Evolutionary conservation across 306 rosid species (phyloP), one percentile per base, ranked within the genome.

Genomic region (Begonia fuchsioides): DNA sequence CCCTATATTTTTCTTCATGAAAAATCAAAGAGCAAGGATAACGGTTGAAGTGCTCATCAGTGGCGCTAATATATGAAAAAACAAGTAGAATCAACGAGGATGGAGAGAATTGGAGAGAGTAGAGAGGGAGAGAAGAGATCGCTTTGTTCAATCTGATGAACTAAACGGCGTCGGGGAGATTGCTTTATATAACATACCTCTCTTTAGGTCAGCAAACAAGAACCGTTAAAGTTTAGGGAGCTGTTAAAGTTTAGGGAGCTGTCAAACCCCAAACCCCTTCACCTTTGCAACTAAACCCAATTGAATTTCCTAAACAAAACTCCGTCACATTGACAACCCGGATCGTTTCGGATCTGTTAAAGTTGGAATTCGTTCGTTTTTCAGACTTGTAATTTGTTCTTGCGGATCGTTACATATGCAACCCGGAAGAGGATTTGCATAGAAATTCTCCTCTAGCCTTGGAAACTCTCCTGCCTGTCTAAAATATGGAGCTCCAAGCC

Each of bases 381-480:
- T 76, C 52, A 18, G 54, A 14, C 55, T 65, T 19, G 65, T 49
- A 15, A 61, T 59, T 18, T 15, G 58, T 53, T 77, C 82, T 48
- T 44, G 66, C 46, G 82, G 45, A 61, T 54, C 75, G 78, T 79
- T 70, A 57, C 99, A 92, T 13, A 92, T 60, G 40, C 99, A 92
- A 57, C 93, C 99, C 3, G 96, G 99, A 50, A 73, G 72, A 18
- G 99, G 99, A 56, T 92, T 92, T 12, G 99, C 96, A 12, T 61
- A 86, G 66, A 92, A 92, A 39, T 86, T 86, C 79, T 92, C 99
- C 73, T 92, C 99, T 10, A 50, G 56, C 63, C 94, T 82, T 1
- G 96, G 94, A 4, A 73, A 63, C 65, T 82, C 87, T 62, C 96
- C 96, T 17, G 72, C 47, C 20, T 57, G 79, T 68, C 99, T 74